Conservation (phyloP, 78 protist genomes). For the Dictyostelium firmibasis region DNA sequence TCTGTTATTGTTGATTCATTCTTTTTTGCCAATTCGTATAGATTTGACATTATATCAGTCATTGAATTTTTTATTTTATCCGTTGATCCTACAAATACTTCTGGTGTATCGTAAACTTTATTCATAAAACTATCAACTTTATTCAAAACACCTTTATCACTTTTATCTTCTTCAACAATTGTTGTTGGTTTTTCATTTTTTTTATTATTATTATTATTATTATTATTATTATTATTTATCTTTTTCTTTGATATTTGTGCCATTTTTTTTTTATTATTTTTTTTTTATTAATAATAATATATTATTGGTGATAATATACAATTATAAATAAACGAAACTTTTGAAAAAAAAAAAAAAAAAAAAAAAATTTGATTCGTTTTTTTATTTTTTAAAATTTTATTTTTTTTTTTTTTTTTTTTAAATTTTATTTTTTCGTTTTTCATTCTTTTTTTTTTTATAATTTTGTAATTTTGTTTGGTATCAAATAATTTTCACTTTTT, state of each 20-base stretch:
- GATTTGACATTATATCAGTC: neutral
- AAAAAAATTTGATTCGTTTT: neutral
- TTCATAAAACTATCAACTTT: neutral
- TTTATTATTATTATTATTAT: too few relatives aligned
- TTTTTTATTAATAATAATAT: too few relatives aligned
- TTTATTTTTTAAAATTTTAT: too few relatives aligned
- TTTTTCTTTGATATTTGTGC: neutral
- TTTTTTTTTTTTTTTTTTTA: too few relatives aligned
- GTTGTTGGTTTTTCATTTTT: neutral
- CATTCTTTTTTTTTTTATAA: too few relatives aligned
- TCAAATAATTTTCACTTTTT: too few relatives aligned
- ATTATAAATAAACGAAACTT: neutral
- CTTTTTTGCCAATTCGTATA: conserved; percentile 45
- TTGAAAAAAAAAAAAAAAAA: too few relatives aligned
- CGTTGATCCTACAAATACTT: conserved; percentile 11
- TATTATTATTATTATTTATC: neutral
- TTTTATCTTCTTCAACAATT: neutral
- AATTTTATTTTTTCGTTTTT: too few relatives aligned
- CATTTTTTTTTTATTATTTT: neutral
- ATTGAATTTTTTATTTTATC: neutral
- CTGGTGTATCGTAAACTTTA: conserved; percentile 24
- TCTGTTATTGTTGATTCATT: conserved; percentile 30
- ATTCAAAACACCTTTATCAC: neutral
- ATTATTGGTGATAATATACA: too few relatives aligned
- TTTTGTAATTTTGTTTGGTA: too few relatives aligned